Conservation (phyloP, 805 yeast species). For the Teunomyces funiuensis region DNA sequence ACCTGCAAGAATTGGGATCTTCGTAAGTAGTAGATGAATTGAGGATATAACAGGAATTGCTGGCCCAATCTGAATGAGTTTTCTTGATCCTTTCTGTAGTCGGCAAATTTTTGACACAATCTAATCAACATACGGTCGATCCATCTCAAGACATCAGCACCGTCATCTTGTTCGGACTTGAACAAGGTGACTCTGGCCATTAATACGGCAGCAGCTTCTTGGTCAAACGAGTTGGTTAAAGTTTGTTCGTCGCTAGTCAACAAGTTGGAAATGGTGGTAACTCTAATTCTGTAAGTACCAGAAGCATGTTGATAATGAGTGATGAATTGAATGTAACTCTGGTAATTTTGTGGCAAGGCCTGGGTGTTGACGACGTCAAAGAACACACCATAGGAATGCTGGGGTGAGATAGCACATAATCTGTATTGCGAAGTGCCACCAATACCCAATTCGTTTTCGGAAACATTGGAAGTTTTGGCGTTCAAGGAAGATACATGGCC, state of each 20-base stretch:
- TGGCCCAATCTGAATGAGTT: slow-evolving; percentile 79
- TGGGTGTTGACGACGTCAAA: slow-evolving; percentile 67
- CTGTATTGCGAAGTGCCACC: slow-evolving; percentile 92
- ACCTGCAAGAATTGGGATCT: slow-evolving; percentile 95
- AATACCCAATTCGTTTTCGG: slow-evolving; percentile 90
- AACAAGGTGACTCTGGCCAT: slow-evolving; percentile 89
- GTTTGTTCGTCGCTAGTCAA: slow-evolving; percentile 50
- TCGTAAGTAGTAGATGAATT: slow-evolving; percentile 91
- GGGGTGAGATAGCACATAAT: slow-evolving; percentile 80
- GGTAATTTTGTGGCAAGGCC: slow-evolving; percentile 47
- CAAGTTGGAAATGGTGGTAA: slow-evolving; percentile 73
- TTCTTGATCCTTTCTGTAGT: slow-evolving; percentile 84
- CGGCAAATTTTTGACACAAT: slow-evolving; percentile 90
- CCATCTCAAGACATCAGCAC: slow-evolving; percentile 93
- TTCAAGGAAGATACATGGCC: slow-evolving; percentile 85
- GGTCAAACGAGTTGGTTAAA: slow-evolving; percentile 78
- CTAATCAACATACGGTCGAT: slow-evolving; percentile 88
- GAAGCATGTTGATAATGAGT: slow-evolving; percentile 95
- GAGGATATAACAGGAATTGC: slow-evolving; percentile 87
- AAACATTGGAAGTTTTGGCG: slow-evolving; percentile 69
- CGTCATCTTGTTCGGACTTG: slow-evolving; percentile 77
- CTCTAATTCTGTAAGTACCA: slow-evolving; percentile 85
- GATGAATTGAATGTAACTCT: slow-evolving; percentile 72
- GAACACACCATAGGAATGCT: slow-evolving; percentile 84
- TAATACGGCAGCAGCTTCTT: slow-evolving; percentile 95